Evolutionary conservation across 2,329 filamentous ascomycete genomes (phyloP).

Genomic region (Emergomyces orientalis): DNA sequence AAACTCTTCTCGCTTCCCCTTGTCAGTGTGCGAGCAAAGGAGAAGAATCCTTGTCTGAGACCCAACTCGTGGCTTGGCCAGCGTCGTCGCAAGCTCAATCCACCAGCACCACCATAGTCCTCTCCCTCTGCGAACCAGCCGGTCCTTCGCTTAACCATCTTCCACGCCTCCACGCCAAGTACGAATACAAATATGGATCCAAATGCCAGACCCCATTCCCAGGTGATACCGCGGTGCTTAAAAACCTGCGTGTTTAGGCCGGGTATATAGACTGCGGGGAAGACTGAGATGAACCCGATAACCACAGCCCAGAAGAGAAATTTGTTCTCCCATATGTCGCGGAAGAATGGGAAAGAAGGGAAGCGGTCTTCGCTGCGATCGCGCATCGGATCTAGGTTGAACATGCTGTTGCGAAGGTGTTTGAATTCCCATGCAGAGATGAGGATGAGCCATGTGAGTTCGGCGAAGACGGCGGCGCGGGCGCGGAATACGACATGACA

Average conservation of each 20-base stretch:
- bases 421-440: slow-evolving; percentile 51
- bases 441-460: slow-evolving; percentile 48
- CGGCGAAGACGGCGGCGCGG: slow-evolving; percentile 48
- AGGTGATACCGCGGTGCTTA: slow-evolving; percentile 51
- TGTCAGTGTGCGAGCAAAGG: slow-evolving; percentile 23
- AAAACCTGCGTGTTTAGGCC: slow-evolving; percentile 51
- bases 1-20: slow-evolving; percentile 22
- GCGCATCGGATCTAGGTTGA: slow-evolving; percentile 39
- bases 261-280: slow-evolving; percentile 50
- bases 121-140: slow-evolving; percentile 25
- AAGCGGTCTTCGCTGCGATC: slow-evolving; percentile 19
- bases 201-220: slow-evolving; percentile 56
- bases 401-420: slow-evolving; percentile 46
- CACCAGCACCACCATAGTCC: slow-evolving; percentile 19
- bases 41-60: slow-evolving; percentile 27
- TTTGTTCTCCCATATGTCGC: slow-evolving; percentile 36
- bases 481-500: slow-evolving; percentile 33
- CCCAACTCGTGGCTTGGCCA: slow-evolving; percentile 20
- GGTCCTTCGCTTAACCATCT: slow-evolving; percentile 45
- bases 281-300: slow-evolving; percentile 42
- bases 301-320: slow-evolving; percentile 45
- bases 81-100: slow-evolving; percentile 18
- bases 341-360: slow-evolving; percentile 31
- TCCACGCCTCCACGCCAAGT: slow-evolving; percentile 50
- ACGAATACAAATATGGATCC: slow-evolving; percentile 48